These are phyloP conservation scores for Pythium volutum DNA, from an alignment of 352 stramenopile species.

Conservation along the genomic window DNA sequence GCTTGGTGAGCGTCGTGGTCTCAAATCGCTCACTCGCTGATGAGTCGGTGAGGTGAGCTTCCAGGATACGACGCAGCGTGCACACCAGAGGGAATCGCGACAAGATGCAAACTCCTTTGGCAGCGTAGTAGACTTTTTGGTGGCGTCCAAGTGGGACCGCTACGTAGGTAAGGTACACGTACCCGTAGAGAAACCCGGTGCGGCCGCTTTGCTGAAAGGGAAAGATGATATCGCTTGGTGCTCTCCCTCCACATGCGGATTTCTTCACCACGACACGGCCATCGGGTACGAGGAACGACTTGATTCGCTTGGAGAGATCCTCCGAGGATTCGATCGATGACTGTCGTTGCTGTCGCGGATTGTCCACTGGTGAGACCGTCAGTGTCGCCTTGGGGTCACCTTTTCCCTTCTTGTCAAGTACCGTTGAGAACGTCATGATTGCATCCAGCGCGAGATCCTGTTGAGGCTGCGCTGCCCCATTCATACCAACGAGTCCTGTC, in stretches of 20 bases:
- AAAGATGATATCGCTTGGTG: conserved; percentile 61
- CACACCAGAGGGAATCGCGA: conserved; percentile 63
- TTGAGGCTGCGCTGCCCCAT: neutral
- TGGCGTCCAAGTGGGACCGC: conserved; percentile 37
- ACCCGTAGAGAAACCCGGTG: conserved; percentile 71
- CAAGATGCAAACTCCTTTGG: conserved; percentile 68
- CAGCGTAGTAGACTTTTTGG: conserved; percentile 42
- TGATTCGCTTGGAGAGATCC: conserved; percentile 54
- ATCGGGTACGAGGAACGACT: conserved; percentile 72
- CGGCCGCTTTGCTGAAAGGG: conserved; percentile 75
- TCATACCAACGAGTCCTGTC: conserved; percentile 8
- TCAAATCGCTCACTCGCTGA: conserved; percentile 39
- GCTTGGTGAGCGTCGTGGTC: conserved; percentile 37
- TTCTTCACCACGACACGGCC: conserved; percentile 43
- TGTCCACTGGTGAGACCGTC: neutral
- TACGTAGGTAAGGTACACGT: conserved; percentile 77
- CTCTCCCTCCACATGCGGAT: conserved; percentile 23
- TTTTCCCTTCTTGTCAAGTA: conserved; percentile 16
- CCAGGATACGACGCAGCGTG: conserved; percentile 52
- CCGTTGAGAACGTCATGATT: conserved; percentile 69
- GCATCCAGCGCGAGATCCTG: conserved; percentile 15
- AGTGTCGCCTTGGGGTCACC: conserved; percentile 8
- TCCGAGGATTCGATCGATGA: conserved; percentile 30
- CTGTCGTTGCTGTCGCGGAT: neutral
- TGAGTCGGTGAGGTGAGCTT: conserved; percentile 30